A percentile compares a stretch with the other conserved stretches of the same genome.
phyloP scores from a whole-genome alignment of 768 basidiomycete species.

The Tulasnella calospora region DNA sequence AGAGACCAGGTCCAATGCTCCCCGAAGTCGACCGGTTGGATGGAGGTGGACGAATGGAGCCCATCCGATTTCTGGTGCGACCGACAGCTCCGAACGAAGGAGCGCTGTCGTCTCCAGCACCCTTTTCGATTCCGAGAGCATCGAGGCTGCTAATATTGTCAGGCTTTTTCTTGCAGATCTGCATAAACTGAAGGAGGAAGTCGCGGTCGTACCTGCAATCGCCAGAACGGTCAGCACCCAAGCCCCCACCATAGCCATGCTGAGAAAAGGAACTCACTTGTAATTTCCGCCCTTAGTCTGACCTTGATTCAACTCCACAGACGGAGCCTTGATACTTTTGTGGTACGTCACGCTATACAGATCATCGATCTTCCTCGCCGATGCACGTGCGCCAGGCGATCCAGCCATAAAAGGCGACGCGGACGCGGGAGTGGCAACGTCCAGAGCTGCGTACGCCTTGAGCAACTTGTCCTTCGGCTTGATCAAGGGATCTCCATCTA shows the following conservation, averaged over 20 bases:
- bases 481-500: constrained; percentile 36
- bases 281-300: constrained; percentile 84
- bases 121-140: no score
- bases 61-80: constrained; percentile 12
- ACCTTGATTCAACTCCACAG: constrained; percentile 79
- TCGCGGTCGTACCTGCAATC: no score
- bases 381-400: constrained; percentile 47
- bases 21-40: constrained; percentile 53
- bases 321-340: constrained; percentile 73
- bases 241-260: neutral
- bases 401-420: constrained; percentile 33
- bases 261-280: constrained; percentile 46
- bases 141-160: no score
- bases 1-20: constrained; percentile 36
- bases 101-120: no score
- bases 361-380: constrained; percentile 82
- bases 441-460: constrained; percentile 34
- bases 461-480: constrained; percentile 39
- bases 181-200: no score
- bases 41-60: constrained; percentile 85
- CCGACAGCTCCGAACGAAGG: no score
- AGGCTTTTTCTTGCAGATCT: no score
- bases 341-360: constrained; percentile 49
- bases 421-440: constrained; percentile 30
- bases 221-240: neutral